Conservation (phyloP, 164 flowering plant species). For the Annona squamosa region DNA sequence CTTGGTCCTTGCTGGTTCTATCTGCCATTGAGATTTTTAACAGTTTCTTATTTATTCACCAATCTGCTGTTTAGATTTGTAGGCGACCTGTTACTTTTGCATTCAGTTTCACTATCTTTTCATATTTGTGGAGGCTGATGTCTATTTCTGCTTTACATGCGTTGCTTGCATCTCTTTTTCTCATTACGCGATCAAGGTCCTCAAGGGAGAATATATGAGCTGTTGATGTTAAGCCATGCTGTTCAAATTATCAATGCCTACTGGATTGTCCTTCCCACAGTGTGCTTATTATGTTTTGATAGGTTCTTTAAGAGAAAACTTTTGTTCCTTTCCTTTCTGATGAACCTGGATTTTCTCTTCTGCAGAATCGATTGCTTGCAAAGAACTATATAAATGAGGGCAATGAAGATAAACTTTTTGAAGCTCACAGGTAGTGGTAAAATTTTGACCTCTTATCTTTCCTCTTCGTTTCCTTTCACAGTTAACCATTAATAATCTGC, state of each 20-base stretch:
- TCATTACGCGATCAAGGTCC: not conserved
- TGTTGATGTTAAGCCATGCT: not conserved
- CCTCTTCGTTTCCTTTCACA: not conserved
- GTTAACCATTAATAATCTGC: no score
- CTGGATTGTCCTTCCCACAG: not conserved
- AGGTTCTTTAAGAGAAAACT: not conserved
- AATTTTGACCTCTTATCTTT: not conserved
- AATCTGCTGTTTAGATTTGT: no score
- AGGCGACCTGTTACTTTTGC: no score
- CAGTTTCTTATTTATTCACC: no score
- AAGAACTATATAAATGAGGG: constrained; percentile 97
- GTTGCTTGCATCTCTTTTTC: not conserved
- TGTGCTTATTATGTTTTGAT: not conserved
- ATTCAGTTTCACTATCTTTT: not conserved
- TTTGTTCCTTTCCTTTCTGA: not conserved
- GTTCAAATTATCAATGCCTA: not conserved
- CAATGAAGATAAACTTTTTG: constrained; percentile 81
- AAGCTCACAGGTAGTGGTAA: constrained; percentile 80
- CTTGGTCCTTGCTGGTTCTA: no score
- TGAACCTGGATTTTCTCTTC: not conserved
- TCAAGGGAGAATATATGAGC: not conserved
- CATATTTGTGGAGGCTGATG: not conserved
- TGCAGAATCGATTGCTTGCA: constrained; percentile 97
- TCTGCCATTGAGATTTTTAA: no score
- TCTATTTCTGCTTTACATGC: not conserved